Conservation (phyloP, 192 early-diverging fungal species). For the Dimargaris cristalligena region DNA sequence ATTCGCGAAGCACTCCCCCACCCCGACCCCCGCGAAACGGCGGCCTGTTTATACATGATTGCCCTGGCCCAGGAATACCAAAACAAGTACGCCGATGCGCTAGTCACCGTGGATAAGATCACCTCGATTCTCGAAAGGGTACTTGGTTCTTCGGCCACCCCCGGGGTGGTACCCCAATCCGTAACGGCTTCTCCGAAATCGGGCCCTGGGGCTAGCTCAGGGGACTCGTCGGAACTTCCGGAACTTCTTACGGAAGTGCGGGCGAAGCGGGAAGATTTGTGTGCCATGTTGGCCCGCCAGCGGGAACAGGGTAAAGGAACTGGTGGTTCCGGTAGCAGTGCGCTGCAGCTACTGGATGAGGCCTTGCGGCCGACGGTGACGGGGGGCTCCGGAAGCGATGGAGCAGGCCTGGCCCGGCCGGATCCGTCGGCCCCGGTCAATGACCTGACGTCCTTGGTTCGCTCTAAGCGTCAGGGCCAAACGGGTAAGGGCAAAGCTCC, state of each 20-base stretch:
- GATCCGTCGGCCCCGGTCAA: neutral
- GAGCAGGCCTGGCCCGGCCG: too few species aligned
- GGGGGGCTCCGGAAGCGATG: too few species aligned
- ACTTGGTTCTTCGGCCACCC: too few species aligned
- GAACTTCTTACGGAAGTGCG: neutral
- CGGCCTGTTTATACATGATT: conserved; percentile 32
- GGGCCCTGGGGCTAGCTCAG: too few species aligned
- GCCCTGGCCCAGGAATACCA: conserved; percentile 30
- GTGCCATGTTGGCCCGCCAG: neutral
- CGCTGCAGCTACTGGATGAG: neutral
- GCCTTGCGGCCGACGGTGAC: neutral
- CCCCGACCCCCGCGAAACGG: conserved; percentile 24
- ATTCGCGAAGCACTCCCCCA: conserved; percentile 21
- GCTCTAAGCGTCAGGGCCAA: neutral
- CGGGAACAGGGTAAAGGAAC: neutral
- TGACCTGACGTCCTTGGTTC: conserved; percentile 2
- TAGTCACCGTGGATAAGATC: conserved; percentile 25
- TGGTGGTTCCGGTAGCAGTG: neutral
- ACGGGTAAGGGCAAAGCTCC: conserved; percentile 1
- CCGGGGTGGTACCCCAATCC: neutral
- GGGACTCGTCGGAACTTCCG: neutral
- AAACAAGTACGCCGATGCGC: conserved; percentile 18
- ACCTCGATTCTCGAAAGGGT: conserved; percentile 20
- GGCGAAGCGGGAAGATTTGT: conserved; percentile 1
- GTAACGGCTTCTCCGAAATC: too few species aligned